Evolutionary conservation across 2,329 filamentous ascomycete species (phyloP).

Genomic region (Nemania diffusa): DNA sequence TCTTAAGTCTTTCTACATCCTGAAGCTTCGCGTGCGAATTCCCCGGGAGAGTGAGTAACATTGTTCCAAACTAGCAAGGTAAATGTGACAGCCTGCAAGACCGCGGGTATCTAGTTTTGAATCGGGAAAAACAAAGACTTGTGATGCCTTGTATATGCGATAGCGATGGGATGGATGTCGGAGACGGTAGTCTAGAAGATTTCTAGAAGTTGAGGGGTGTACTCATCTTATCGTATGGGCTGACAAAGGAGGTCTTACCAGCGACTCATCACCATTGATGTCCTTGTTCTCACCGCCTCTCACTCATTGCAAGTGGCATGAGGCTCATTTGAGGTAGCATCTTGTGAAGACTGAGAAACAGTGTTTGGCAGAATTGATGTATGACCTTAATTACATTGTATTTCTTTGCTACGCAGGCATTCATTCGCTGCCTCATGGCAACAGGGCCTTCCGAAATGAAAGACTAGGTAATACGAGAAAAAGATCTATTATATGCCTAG

Average conservation of each 20-base stretch:
- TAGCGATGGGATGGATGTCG: slow-evolving; percentile 8
- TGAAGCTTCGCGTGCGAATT: slow-evolving; percentile 29
- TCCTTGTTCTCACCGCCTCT: slow-evolving; percentile 25
- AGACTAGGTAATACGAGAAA: background rate
- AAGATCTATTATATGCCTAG: background rate
- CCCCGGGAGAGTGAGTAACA: slow-evolving; percentile 37
- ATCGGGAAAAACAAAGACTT: slow-evolving; percentile 33
- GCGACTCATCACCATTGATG: background rate
- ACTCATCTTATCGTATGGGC: slow-evolving; percentile 40
- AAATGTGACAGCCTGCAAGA: slow-evolving; percentile 17
- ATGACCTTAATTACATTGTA: background rate
- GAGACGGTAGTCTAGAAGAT: slow-evolving; percentile 34
- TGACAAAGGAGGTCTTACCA: slow-evolving; percentile 38
- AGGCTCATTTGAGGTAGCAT: background rate
- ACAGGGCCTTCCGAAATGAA: background rate
- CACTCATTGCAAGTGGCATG: slow-evolving; percentile 7
- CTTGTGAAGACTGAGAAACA: slow-evolving; percentile 22
- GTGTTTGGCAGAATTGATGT: slow-evolving; percentile 1
- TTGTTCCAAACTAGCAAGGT: slow-evolving; percentile 21
- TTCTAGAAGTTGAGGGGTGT: slow-evolving; percentile 38
- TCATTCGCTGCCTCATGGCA: background rate
- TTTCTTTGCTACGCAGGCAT: background rate
- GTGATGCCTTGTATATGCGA: slow-evolving; percentile 15
- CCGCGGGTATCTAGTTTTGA: slow-evolving; percentile 1
- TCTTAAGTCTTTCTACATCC: slow-evolving; percentile 32